Conservation (phyloP, 805 yeast genomes). For the Ogataea ramenticola region DNA sequence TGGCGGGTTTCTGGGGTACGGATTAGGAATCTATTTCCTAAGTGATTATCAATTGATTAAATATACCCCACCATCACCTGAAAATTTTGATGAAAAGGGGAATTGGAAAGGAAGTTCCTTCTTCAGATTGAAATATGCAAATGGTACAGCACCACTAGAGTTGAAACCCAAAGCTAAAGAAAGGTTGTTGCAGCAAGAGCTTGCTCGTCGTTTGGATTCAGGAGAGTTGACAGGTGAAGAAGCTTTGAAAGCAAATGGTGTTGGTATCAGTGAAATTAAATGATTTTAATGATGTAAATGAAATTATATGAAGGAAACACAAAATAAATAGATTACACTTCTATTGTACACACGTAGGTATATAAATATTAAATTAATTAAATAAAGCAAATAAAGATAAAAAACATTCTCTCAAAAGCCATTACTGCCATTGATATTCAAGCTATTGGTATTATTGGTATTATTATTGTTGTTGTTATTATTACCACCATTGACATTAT, state of each 20-base stretch:
- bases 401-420: not conserved
- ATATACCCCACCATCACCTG: constrained; percentile 31
- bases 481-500: not conserved
- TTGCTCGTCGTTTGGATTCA: too few relatives aligned
- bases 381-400: too few relatives aligned
- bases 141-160: constrained; percentile 29
- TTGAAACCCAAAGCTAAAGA: constrained; percentile 28
- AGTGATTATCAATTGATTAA: constrained; percentile 31
- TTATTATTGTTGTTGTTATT: not conserved
- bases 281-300: too few relatives aligned
- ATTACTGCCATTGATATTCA: not conserved
- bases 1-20: constrained; percentile 17
- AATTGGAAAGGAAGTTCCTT: constrained; percentile 29
- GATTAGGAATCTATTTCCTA: constrained; percentile 18
- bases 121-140: constrained; percentile 27
- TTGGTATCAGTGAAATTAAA: too few relatives aligned
- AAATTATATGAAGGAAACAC: too few relatives aligned
- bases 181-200: constrained; percentile 2
- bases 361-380: too few relatives aligned
- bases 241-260: too few relatives aligned
- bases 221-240: not conserved
- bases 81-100: constrained; percentile 29
- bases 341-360: too few relatives aligned
- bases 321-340: too few relatives aligned
- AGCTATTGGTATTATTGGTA: not conserved